Conservation (phyloP, 352 stramenopile genomes). For the Phytophthora boehmeriae region DNA sequence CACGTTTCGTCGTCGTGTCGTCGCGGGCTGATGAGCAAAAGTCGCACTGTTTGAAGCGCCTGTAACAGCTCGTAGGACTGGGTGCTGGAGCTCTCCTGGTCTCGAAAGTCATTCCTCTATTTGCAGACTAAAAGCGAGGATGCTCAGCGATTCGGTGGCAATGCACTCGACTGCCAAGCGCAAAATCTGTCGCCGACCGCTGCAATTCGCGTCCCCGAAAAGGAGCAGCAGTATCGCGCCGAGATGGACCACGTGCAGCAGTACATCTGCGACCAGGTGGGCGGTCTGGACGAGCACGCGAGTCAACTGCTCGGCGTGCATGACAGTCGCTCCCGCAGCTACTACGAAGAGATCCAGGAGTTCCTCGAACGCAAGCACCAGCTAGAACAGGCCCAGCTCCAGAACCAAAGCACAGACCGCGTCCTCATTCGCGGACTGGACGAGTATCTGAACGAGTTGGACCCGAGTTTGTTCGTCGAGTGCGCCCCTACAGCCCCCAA, state of each 20-base stretch:
- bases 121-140: conserved; percentile 16
- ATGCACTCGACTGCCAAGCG: conserved; percentile 1
- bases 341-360: conserved; percentile 66
- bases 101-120: conserved; percentile 35
- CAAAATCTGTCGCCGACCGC: conserved; percentile 26
- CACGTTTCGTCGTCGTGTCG: conserved; percentile 24
- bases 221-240: conserved; percentile 45
- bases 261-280: conserved; percentile 52
- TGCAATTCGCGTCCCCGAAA: conserved; percentile 40
- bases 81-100: conserved; percentile 1
- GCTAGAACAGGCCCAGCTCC: conserved; percentile 27
- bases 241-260: conserved; percentile 63
- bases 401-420: conserved; percentile 16
- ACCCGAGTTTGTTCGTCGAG: conserved; percentile 49
- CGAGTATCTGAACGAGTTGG: conserved; percentile 62
- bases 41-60: conserved; percentile 27
- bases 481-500: conserved; percentile 4
- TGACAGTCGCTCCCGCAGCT: conserved; percentile 51
- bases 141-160: conserved; percentile 13
- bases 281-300: conserved; percentile 38
- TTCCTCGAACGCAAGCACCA: conserved; percentile 54
- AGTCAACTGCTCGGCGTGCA: conserved; percentile 48
- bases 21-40: conserved; percentile 19
- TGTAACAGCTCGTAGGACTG: conserved; percentile 36
- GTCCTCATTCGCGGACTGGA: conserved; percentile 50